Percentiles rank a stretch among this genome's conserved stretches.
Evolutionary conservation across 73 alveolate genomes (phyloP).

Genomic region (Tetrahymena borealis): DNA sequence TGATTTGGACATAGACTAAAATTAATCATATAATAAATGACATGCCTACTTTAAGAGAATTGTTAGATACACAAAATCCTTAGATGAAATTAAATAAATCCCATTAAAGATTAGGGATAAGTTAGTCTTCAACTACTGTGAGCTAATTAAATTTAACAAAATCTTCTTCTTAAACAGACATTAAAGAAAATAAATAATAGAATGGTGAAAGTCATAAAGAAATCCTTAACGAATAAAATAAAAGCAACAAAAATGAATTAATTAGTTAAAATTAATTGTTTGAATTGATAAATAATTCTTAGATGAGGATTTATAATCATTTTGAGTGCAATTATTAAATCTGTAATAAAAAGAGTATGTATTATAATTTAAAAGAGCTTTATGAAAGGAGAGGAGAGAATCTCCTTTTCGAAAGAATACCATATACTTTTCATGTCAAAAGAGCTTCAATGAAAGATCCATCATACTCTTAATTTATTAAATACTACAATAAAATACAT

Average conservation of each 20-base stretch:
- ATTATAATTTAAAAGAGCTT: conserved; percentile 65
- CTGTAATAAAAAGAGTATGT: conserved; percentile 70
- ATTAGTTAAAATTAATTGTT: no score
- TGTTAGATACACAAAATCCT: neutral
- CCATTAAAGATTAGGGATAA: neutral
- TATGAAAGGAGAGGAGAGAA: conserved; percentile 55
- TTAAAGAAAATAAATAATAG: no score
- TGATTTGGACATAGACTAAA: neutral
- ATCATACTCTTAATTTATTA: conserved; percentile 39
- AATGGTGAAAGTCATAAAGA: no score
- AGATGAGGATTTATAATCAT: conserved; percentile 47
- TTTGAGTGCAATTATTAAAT: conserved; percentile 64
- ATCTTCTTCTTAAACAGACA: no score
- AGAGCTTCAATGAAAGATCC: conserved; percentile 50
- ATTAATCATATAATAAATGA: neutral
- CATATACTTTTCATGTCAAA: conserved; percentile 73
- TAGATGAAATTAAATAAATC: neutral
- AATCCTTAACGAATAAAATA: no score
- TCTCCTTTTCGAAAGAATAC: conserved; percentile 46
- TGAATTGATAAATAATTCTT: neutral
- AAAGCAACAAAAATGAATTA: no score
- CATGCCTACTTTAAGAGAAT: neutral
- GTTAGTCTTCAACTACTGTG: neutral
- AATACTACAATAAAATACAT: conserved; percentile 29
- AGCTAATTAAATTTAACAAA: no score